Conservation (phyloP, 208 protist species). For the Leishmania mexicana region DNA sequence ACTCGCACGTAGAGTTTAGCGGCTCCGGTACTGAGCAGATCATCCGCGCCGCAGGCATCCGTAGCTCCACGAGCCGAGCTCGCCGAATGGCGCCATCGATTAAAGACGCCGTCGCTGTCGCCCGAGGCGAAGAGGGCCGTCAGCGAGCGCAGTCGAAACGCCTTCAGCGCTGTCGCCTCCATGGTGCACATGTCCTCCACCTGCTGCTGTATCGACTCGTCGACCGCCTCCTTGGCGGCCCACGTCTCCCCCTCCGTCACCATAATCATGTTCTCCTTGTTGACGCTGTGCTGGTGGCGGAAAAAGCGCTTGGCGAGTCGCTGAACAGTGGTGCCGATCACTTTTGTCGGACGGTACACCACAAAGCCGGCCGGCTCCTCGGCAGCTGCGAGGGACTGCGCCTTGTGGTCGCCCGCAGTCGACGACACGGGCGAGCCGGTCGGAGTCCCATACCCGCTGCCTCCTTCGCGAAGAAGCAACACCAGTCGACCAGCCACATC, state of each 20-base stretch:
- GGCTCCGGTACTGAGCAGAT: conserved; percentile 27
- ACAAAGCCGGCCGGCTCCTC: conserved; percentile 23
- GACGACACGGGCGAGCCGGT: neutral
- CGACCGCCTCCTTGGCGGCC: conserved; percentile 52
- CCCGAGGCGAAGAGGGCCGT: conserved; percentile 6
- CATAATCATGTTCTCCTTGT: conserved; percentile 67
- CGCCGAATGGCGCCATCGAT: conserved; percentile 9
- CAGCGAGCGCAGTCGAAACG: conserved; percentile 37
- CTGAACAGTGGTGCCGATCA: conserved; percentile 50
- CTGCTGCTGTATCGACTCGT: conserved; percentile 60
- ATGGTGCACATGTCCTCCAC: conserved; percentile 65
- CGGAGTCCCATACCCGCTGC: neutral
- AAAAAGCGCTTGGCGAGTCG: conserved; percentile 63
- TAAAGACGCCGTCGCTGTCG: neutral
- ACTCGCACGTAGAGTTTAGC: conserved; percentile 46
- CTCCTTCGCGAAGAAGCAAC: conserved; percentile 18
- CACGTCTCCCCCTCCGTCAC: conserved; percentile 77
- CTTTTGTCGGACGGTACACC: conserved; percentile 32
- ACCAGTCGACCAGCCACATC: conserved; percentile 27
- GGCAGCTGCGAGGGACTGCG: neutral
- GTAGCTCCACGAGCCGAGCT: conserved; percentile 3
- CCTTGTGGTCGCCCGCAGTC: neutral
- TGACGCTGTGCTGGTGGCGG: conserved; percentile 47
- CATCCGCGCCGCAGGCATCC: conserved; percentile 15
- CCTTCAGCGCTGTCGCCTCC: conserved; percentile 33